Base-by-base conservation (phyloP, 2,329 filamentous ascomycete genomes). In the Colletotrichum orbiculare region DNA sequence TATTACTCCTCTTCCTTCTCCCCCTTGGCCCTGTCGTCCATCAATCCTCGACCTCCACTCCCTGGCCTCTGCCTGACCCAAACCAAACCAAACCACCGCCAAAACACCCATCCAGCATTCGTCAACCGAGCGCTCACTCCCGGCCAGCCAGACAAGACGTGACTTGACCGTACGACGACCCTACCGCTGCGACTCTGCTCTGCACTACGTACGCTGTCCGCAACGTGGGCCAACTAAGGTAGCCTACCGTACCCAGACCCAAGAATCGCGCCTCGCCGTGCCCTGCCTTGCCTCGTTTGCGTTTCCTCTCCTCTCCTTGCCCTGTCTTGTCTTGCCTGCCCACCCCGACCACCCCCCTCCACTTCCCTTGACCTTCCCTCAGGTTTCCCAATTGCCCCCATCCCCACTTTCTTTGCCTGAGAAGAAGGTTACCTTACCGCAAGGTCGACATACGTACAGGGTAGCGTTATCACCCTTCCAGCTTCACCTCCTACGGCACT, bases 401-500 rank as follows among this genome's bases (percentile, higher is more conserved):
- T 56, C 64, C 52, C 67, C 67, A 68, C 67, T 66, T 61, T 55
- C 60, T 58, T 58, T 64, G 63, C 63, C 54, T 58, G 63, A 58
- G 63, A 64, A 53, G 63, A 64, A 62, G 60, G 63, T 66, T 66
- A 64, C 25, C 25, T 25, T 25, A 25, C 25, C 25, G 1, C 25
- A 25, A 25, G 25, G 25, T 25, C 3, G 25, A 25, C 25, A 25
- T 59, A 66, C 64, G 63, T 66, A 64, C 63, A 66, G 60, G 63
- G 63, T 66, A 66, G 59, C 54, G 47, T 58, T 66, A 66, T 66
- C 63, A 64, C 63, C 63, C 56, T 60, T 66, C 47, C 68, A 71
- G 69, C 69, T 69, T 70, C 70, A 72, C 69, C 72, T 71, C 71
- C 73, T 77, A 74, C 76, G 76, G 76, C 75, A 77, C 73, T 72